phyloP scores from a whole-genome alignment of 192 early-diverging fungal species.

The Diversispora epigaea region DNA sequence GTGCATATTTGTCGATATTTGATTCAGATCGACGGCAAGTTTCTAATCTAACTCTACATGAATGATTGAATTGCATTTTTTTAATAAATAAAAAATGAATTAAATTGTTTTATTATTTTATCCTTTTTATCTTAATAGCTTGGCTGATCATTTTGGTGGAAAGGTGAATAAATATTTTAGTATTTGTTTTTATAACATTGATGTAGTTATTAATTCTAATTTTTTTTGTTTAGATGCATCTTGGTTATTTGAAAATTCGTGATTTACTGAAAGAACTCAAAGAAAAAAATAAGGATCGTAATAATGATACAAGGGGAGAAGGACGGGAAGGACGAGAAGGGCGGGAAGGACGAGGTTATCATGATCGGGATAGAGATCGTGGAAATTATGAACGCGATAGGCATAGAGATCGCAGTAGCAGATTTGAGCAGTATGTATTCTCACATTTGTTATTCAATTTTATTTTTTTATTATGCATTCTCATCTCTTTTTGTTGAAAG shows the following conservation, averaged over 20 bases:
- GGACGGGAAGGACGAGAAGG: background rate
- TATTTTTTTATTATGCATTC: constrained; percentile 9
- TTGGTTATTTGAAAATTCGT: constrained; percentile 53
- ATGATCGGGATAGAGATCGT: constrained; percentile 28
- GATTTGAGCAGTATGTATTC: constrained; percentile 33
- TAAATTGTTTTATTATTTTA: no score
- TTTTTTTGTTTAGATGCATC: constrained; percentile 45
- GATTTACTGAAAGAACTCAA: constrained; percentile 51
- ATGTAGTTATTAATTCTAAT: constrained; percentile 5
- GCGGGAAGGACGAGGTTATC: background rate
- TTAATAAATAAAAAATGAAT: background rate
- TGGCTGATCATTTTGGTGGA: constrained; percentile 56
- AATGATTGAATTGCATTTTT: background rate
- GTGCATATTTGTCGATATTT: constrained; percentile 52
- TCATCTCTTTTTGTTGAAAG: constrained; percentile 23
- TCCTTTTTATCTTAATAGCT: background rate
- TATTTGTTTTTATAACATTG: background rate
- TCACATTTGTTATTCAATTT: constrained; percentile 9
- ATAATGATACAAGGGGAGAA: background rate
- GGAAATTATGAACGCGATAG: constrained; percentile 7
- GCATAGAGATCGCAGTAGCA: background rate
- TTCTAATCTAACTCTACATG: background rate
- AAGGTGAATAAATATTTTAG: constrained; percentile 37
- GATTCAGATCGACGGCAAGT: constrained; percentile 50
- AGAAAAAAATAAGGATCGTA: constrained; percentile 24